Base-by-base conservation (phyloP, 106 monocot genomes). In the Dioscorea zingiberensis region DNA sequence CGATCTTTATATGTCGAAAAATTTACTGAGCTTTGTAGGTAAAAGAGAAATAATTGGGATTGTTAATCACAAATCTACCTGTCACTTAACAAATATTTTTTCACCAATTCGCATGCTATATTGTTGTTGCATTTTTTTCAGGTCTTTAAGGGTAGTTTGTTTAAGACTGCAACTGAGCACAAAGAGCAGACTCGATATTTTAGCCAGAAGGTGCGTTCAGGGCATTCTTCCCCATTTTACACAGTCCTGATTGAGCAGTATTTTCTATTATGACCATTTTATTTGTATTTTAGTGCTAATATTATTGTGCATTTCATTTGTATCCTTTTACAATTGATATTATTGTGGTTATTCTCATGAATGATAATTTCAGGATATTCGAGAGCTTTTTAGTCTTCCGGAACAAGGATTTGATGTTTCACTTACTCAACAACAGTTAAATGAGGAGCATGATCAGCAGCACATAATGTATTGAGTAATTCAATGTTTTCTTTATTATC, bases 171-270 rank as follows among this genome's bases (percentile, higher is more conserved):
- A 54, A 97, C 97, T 16, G 97, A 97, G 62, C 85, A 91, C 26
- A 97, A 85, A 68, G 97, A 97, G 60, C 97, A 97, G 44, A 97
- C 87, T 38, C 78, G 97, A 44, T 97, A 97, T 47, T 97, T 97
- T 64, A 88, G 88, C 84, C 83, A 84, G 73, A 92, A 68, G 78
- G 97, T 92, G 73, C 22, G 22, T 64, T 64, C 32, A 48, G 11
- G 26, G 45, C 45, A 21, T n/a, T 64, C 11, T 21, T 47, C 5
- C 19, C 19, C n/a, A n/a, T n/a, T n/a, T n/a, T n/a, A n/a, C n/a
- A n/a, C n/a, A n/a, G n/a, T n/a, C n/a, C n/a, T n/a, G n/a, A n/a
- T n/a, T n/a, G n/a, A n/a, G n/a, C n/a, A n/a, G 13, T 22, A 64
- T 22, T 23, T 18, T 22, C 5, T 28, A 38, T 61, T 19, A 14